Evolutionary conservation across 768 basidiomycete genomes (phyloP), one percentile per base, ranked within the genome.

Genomic region (Xanthoconium purpureum): DNA sequence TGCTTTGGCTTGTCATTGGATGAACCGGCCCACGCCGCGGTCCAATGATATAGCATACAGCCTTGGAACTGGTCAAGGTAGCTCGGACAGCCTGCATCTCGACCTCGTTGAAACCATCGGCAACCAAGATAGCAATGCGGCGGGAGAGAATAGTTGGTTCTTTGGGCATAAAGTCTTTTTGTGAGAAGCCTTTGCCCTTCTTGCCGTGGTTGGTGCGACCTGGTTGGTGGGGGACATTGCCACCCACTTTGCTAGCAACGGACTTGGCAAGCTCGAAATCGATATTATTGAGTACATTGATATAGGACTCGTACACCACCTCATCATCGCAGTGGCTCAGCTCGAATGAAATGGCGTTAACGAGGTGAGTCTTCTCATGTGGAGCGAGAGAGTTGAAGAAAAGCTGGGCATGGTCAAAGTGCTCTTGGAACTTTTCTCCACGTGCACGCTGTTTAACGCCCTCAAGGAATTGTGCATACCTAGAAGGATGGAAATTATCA

Each of bases 271-370:
- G 79, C 11, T 87, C 79, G 63, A 84, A 76, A 71, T 92, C 85
- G 64, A 96, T 82, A 64, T 87, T 75, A 68, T 85, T 88, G 60
- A 91, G 79, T 15, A 87, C 66, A 40, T 81, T 76, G 52, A 88
- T 83, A 68, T 90, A 88, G 3, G 76, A 77, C 66, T 83, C 74
- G 70, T 87, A 88, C 1, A 95, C 88, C 3, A 75, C 71, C 1
- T 81, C 79, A 62, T 94, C 90, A 50, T 91, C 87, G 71, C 88
- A 89, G 66, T 94, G 91, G 55, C 84, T 84, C 35, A 96, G 78
- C 72, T 94, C 93, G 68, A 96, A 95, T 13, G 84, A 82, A 55
- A 90, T 77, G 6, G 90, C 92, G 5, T 73, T 65, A 47, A 83
- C 73, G 32, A 94, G 74, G 68, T 94, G 91, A n/a, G 73, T 58